Evolutionary conservation across 2,329 filamentous ascomycete species (phyloP).

Genomic region (Neodidymelliopsis sp.): DNA sequence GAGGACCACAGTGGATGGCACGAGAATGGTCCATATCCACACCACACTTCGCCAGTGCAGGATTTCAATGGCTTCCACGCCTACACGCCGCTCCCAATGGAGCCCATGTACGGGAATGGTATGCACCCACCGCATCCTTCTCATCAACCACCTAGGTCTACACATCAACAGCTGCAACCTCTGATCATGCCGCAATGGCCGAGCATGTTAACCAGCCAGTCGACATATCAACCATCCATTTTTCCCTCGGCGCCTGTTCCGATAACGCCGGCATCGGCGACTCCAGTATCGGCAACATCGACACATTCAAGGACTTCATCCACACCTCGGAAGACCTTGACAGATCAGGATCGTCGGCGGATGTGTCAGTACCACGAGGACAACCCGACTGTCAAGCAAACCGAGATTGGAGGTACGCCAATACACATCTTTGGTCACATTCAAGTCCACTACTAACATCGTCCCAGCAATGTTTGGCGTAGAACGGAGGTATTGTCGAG

Average conservation of each 20-base stretch:
- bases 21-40: conserved; percentile 40
- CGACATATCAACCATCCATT: conserved; percentile 49
- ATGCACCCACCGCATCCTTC: conserved; percentile 50
- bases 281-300: conserved; percentile 50
- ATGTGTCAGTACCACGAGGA: conserved; percentile 97
- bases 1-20: conserved; percentile 48
- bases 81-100: conserved; percentile 50
- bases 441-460: conserved; percentile 39
- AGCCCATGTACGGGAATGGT: conserved; percentile 46
- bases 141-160: conserved; percentile 41
- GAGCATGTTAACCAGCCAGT: conserved; percentile 53
- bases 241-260: conserved; percentile 48
- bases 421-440: background rate
- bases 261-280: conserved; percentile 48
- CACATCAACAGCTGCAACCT: conserved; percentile 51
- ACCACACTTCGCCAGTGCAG: conserved; percentile 51
- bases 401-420: conserved; percentile 84
- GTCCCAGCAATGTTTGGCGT: conserved; percentile 83
- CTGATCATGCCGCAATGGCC: conserved; percentile 53
- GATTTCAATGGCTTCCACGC: conserved; percentile 50
- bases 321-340: conserved; percentile 85
- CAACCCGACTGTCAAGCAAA: conserved; percentile 90
- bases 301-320: conserved; percentile 55
- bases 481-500: conserved; percentile 80
- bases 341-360: conserved; percentile 83